These are phyloP conservation scores for Amanita thiersii DNA, from an alignment of 768 basidiomycete genomes.

Conservation along the genomic window DNA sequence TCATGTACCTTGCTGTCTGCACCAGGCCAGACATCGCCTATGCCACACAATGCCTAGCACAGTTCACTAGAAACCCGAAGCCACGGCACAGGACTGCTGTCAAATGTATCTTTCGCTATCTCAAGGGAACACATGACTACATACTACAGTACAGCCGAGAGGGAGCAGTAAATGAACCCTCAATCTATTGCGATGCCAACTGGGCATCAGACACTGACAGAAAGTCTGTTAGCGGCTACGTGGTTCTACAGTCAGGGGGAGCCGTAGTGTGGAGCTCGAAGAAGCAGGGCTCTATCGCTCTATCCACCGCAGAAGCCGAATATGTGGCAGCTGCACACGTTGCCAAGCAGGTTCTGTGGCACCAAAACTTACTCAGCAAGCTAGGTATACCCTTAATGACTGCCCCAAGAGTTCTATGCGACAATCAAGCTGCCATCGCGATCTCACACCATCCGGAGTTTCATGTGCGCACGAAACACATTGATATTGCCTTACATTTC, in stretches of 20 bases:
- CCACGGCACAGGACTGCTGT: slow-evolving; percentile 10
- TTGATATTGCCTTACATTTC: slow-evolving; percentile 14
- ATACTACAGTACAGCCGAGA: slow-evolving; percentile 12
- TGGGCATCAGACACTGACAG: slow-evolving; percentile 9
- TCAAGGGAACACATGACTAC: slow-evolving; percentile 11
- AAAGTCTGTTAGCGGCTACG: slow-evolving; percentile 13
- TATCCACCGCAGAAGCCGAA: slow-evolving; percentile 30
- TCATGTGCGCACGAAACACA: slow-evolving; percentile 16
- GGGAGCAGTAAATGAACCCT: slow-evolving; percentile 1
- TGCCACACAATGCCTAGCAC: slow-evolving; percentile 17
- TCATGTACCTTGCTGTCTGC: slow-evolving; percentile 23
- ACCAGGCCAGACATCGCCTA: slow-evolving; percentile 32
- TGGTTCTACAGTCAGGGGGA: slow-evolving; percentile 8
- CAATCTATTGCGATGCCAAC: slow-evolving; percentile 11
- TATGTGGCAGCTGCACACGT: slow-evolving; percentile 31
- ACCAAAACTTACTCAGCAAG: slow-evolving; percentile 11
- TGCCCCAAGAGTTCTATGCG: slow-evolving; percentile 8
- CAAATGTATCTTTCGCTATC: slow-evolving; percentile 13
- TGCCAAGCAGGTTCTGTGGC: slow-evolving; percentile 17
- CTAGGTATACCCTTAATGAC: slow-evolving; percentile 1
- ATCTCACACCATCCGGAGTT: slow-evolving; percentile 14
- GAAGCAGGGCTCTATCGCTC: slow-evolving; percentile 23
- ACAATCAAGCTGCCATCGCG: slow-evolving; percentile 15
- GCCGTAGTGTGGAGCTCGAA: slow-evolving; percentile 20
- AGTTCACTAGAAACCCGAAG: slow-evolving; percentile 10